A percentile compares a stretch with the other conserved stretches of the same genome.
These are phyloP conservation scores for Termitomyces sp. DNA, from an alignment of 768 basidiomycete genomes.

Conservation along the genomic window DNA sequence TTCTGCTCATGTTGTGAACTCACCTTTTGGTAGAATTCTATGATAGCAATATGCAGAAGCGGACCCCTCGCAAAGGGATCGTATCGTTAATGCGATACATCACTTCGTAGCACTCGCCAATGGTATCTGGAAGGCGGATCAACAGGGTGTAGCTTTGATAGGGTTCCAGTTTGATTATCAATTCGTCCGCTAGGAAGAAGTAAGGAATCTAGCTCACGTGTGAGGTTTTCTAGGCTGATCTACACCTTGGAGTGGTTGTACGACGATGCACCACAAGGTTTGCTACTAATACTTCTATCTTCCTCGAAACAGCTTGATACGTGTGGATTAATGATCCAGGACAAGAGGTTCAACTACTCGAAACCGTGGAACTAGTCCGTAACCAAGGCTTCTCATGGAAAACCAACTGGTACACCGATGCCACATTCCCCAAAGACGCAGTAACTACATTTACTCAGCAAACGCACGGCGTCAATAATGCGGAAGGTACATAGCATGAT, in stretches of 20 bases:
- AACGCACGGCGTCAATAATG: slow-evolving; percentile 39
- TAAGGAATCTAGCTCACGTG: background rate
- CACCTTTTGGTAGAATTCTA: background rate
- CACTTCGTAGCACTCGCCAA: slow-evolving; percentile 17
- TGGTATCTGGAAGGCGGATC: slow-evolving; percentile 15
- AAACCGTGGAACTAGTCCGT: slow-evolving; percentile 30
- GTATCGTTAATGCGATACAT: slow-evolving; percentile 28
- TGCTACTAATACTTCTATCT: background rate
- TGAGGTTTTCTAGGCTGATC: slow-evolving; percentile 20
- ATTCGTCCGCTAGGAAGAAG: slow-evolving; percentile 38
- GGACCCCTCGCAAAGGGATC: slow-evolving; percentile 26
- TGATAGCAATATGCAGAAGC: slow-evolving; percentile 38
- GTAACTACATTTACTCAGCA: slow-evolving; percentile 23
- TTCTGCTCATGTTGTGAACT: background rate
- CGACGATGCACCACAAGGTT: slow-evolving; percentile 33
- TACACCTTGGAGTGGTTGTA: slow-evolving; percentile 34
- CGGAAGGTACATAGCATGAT: slow-evolving; percentile 19
- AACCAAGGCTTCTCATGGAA: slow-evolving; percentile 36
- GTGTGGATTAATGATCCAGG: slow-evolving; percentile 15
- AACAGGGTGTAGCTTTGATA: slow-evolving; percentile 27
- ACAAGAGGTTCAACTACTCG: slow-evolving; percentile 24
- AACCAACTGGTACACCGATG: slow-evolving; percentile 31
- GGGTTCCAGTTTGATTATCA: slow-evolving; percentile 39
- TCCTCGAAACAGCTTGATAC: background rate
- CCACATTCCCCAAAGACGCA: slow-evolving; percentile 27